Evolutionary conservation across 2,329 filamentous ascomycete genomes (phyloP).

Genomic region (Chaetothyriales sp.): DNA sequence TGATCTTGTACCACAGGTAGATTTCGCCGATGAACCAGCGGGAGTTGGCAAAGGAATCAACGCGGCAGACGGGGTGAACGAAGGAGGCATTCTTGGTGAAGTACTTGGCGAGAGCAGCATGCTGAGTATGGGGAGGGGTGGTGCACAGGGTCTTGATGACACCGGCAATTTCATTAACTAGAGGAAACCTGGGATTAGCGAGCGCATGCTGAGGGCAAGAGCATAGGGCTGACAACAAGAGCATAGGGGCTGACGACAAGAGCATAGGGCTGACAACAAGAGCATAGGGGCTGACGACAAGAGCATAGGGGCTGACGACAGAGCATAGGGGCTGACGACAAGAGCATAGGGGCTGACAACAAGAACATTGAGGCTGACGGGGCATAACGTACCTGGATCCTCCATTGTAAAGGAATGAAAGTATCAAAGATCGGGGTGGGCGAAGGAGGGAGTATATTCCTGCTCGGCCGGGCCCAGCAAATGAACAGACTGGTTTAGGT

Average conservation of each 20-base stretch:
- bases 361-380: too few species aligned
- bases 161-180: conserved; percentile 37
- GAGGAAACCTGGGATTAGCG: background rate
- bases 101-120: conserved; percentile 50
- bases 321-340: background rate
- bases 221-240: too few species aligned
- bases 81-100: conserved; percentile 61
- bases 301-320: too few species aligned
- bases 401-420: background rate
- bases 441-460: background rate
- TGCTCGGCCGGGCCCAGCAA: background rate
- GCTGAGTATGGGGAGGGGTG: conserved; percentile 50
- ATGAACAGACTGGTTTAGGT: background rate
- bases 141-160: conserved; percentile 57
- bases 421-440: background rate
- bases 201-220: background rate
- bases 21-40: conserved; percentile 52
- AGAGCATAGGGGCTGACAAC: too few species aligned
- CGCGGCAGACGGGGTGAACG: conserved; percentile 62
- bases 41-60: conserved; percentile 44
- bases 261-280: too few species aligned
- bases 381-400: background rate
- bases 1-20: conserved; percentile 71
- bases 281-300: background rate
- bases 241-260: too few species aligned